A percentile compares a stretch with the other conserved stretches of the same genome.
These are phyloP conservation scores for Eurotiales sp. DNA, from an alignment of 2,329 filamentous ascomycete species.

Conservation along the genomic window DNA sequence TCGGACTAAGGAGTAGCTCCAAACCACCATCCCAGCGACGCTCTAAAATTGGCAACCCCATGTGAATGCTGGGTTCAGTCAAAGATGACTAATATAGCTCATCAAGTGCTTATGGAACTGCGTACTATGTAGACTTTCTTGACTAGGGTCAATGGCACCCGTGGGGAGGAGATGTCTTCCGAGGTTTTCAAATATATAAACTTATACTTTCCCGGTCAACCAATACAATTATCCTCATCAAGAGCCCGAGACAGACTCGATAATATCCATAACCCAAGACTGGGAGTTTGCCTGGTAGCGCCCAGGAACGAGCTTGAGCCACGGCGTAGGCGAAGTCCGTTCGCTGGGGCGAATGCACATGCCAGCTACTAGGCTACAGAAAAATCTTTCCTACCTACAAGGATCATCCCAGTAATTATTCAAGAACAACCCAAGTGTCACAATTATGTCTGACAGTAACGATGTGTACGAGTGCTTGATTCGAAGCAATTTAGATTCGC, in stretches of 20 bases:
- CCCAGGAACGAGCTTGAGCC: not conserved
- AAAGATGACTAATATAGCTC: too few relatives aligned
- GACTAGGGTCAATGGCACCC: too few relatives aligned
- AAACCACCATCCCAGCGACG: not conserved
- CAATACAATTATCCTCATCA: too few relatives aligned
- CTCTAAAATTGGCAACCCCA: not conserved
- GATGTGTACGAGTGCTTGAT: not conserved
- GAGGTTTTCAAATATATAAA: too few relatives aligned
- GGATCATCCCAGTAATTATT: conserved; percentile 5
- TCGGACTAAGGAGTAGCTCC: not conserved
- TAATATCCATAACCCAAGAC: not conserved
- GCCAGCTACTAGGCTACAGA: not conserved
- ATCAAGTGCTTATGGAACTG: too few relatives aligned
- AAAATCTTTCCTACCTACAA: not conserved
- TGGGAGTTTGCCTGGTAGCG: too few relatives aligned
- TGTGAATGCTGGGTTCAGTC: too few relatives aligned
- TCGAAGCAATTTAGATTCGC: not conserved
- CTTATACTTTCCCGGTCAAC: too few relatives aligned
- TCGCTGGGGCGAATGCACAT: not conserved
- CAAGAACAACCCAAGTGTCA: not conserved
- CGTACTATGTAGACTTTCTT: too few relatives aligned
- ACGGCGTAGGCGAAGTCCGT: not conserved
- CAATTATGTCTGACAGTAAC: not conserved
- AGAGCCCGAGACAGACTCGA: not conserved
- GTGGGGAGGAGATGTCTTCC: too few relatives aligned